phyloP scores from a whole-genome alignment of 192 early-diverging fungal species.

The Umbelopsis sp. region DNA sequence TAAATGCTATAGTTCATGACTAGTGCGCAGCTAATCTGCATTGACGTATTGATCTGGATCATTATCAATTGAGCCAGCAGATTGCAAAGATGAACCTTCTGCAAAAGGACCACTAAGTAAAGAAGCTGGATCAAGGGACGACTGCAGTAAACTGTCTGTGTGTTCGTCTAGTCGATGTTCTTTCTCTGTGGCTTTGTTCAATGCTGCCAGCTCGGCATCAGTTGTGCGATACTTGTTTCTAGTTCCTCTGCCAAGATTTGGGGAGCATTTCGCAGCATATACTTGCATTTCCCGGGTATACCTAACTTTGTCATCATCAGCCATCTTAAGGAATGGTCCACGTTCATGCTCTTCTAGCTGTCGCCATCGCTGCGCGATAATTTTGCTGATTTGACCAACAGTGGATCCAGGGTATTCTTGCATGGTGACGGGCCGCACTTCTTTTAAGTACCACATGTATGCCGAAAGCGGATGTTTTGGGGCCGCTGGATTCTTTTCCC shows the following conservation, averaged over 20 bases:
- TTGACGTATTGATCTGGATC: conserved; percentile 24
- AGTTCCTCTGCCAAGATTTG: conserved; percentile 32
- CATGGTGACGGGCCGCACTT: conserved; percentile 60
- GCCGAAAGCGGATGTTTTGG: conserved; percentile 77
- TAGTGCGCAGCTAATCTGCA: background rate
- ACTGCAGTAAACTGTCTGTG: background rate
- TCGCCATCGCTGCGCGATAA: conserved; percentile 63
- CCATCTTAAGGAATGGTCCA: conserved; percentile 55
- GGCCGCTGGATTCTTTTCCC: conserved; percentile 56
- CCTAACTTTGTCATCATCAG: conserved; percentile 59
- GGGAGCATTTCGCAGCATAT: conserved; percentile 34
- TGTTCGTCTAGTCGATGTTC: conserved; percentile 5
- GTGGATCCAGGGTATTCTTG: conserved; percentile 61
- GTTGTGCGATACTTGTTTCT: conserved; percentile 29
- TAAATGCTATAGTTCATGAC: background rate
- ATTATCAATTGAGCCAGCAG: background rate
- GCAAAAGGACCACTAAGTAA: conserved; percentile 13
- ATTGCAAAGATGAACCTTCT: conserved; percentile 8
- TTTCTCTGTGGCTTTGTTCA: background rate
- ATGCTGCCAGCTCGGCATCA: conserved; percentile 8
- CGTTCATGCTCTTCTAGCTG: conserved; percentile 48
- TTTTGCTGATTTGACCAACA: conserved; percentile 68
- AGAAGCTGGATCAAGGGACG: background rate
- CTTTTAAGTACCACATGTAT: conserved; percentile 66
- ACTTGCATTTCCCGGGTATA: conserved; percentile 64